A percentile compares a stretch with the other conserved stretches of the same genome.
Evolutionary conservation across 192 early-diverging fungal genomes (phyloP).

Genomic region (Anaeromyces robustus): DNA sequence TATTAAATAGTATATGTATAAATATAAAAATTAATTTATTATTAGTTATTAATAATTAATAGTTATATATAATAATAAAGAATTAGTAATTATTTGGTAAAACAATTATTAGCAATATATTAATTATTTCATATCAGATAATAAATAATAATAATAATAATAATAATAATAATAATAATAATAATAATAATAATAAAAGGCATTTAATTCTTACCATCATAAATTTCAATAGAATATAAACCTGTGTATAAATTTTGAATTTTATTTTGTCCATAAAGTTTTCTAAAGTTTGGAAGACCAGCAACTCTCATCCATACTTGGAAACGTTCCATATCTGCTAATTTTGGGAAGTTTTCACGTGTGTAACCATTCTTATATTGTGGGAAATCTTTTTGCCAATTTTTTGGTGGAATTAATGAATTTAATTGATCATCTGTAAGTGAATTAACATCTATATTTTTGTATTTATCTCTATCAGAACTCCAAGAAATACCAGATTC

Average conservation of each 20-base stretch:
- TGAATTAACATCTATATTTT: constrained; percentile 9
- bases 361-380: constrained; percentile 23
- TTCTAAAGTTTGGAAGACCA: constrained; percentile 89
- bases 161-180: no score
- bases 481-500: constrained; percentile 71
- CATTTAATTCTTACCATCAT: constrained; percentile 36
- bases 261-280: constrained; percentile 75
- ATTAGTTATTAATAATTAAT: no score
- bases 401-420: constrained; percentile 61
- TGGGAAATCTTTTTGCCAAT: constrained; percentile 57
- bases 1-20: no score
- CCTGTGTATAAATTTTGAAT: constrained; percentile 40
- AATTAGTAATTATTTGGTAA: no score
- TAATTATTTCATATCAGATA: no score
- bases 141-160: no score
- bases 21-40: no score
- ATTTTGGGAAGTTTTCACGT: constrained; percentile 29
- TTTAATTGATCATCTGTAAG: constrained; percentile 18
- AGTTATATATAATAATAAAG: no score
- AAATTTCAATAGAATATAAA: constrained; percentile 55
- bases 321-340: constrained; percentile 58
- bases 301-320: constrained; percentile 98
- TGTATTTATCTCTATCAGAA: constrained; percentile 58
- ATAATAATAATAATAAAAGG: no score
- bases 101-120: no score